Percentiles rank a stretch among this genome's conserved stretches.
Conservation (phyloP, 352 stramenopile species). For the Bremia lactucae region DNA sequence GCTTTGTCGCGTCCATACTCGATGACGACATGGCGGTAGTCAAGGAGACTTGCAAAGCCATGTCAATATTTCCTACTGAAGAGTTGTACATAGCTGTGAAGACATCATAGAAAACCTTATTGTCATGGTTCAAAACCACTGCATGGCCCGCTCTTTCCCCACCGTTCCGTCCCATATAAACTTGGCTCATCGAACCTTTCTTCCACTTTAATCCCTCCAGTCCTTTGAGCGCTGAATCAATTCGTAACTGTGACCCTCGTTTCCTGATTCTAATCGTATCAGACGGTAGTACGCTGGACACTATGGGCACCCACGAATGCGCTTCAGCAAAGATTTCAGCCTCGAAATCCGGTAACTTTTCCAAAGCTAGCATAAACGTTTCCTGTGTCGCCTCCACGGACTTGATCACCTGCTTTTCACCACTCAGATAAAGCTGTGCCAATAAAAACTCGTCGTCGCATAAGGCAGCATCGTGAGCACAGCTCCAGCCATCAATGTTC, state of each 20-base stretch:
- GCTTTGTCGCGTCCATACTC: conserved; percentile 36
- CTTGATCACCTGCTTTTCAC: conserved; percentile 50
- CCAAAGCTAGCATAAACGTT: conserved; percentile 46
- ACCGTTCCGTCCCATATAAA: conserved; percentile 38
- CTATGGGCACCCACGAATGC: conserved; percentile 71
- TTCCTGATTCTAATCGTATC: conserved; percentile 69
- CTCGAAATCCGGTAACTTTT: conserved; percentile 66
- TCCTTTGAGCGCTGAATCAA: conserved; percentile 64
- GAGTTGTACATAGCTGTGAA: conserved; percentile 36
- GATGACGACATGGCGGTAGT: conserved; percentile 60
- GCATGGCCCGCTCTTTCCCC: conserved; percentile 26
- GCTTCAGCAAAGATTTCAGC: conserved; percentile 71
- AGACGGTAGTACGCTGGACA: conserved; percentile 68
- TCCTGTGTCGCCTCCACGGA: conserved; percentile 38
- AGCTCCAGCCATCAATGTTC: conserved; percentile 57
- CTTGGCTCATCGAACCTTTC: conserved; percentile 54
- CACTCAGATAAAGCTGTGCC: conserved; percentile 48
- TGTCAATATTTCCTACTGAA: conserved; percentile 56
- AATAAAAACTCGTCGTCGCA: conserved; percentile 69
- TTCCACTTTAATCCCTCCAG: conserved; percentile 72
- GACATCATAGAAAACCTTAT: conserved; percentile 54
- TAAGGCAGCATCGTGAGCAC: conserved; percentile 59
- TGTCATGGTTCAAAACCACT: conserved; percentile 54
- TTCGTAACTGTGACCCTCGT: conserved; percentile 49
- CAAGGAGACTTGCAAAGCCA: conserved; percentile 60